A percentile compares a stretch with the other conserved stretches of the same genome.
Evolutionary conservation across 805 yeast species (phyloP).

Genomic region (Candida ulmi): DNA sequence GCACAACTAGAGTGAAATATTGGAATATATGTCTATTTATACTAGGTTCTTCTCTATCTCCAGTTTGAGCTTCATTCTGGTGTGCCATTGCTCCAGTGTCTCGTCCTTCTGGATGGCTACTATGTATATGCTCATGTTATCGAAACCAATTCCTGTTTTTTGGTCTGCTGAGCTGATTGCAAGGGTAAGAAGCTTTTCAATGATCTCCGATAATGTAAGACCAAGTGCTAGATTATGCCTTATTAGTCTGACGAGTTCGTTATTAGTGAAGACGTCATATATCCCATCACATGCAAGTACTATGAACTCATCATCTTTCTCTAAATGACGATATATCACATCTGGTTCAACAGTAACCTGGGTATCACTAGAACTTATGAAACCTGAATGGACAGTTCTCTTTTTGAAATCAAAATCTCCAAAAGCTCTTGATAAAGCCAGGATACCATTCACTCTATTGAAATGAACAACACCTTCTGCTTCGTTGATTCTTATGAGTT

Average conservation of each 20-base stretch:
- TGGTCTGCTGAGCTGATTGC: slow-evolving; percentile 68
- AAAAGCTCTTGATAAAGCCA: slow-evolving; percentile 90
- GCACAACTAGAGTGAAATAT: too few species aligned
- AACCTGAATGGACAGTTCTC: slow-evolving; percentile 12
- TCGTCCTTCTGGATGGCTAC: slow-evolving; percentile 50
- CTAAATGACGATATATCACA: slow-evolving; percentile 48
- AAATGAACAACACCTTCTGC: slow-evolving; percentile 93
- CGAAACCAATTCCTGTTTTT: slow-evolving; percentile 74
- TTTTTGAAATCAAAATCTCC: slow-evolving; percentile 60
- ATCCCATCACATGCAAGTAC: slow-evolving; percentile 80
- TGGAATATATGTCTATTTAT: too few species aligned
- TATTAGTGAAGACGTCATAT: slow-evolving; percentile 67
- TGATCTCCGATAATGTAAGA: slow-evolving; percentile 51
- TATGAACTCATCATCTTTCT: slow-evolving; percentile 54
- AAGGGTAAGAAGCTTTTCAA: slow-evolving; percentile 54
- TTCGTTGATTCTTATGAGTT: slow-evolving; percentile 79
- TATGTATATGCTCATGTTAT: slow-evolving; percentile 74
- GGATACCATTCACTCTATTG: slow-evolving; percentile 92
- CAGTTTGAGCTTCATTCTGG: slow-evolving; percentile 39
- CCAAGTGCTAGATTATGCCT: slow-evolving; percentile 55
- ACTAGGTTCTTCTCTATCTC: slow-evolving; percentile 26
- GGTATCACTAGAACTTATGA: slow-evolving; percentile 36
- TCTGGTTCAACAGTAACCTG: slow-evolving; percentile 82
- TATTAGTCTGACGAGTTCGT: slow-evolving; percentile 45
- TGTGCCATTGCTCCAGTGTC: slow-evolving; percentile 53